phyloP scores from a whole-genome alignment of 768 basidiomycete species.

The Hypholoma fasciculare region DNA sequence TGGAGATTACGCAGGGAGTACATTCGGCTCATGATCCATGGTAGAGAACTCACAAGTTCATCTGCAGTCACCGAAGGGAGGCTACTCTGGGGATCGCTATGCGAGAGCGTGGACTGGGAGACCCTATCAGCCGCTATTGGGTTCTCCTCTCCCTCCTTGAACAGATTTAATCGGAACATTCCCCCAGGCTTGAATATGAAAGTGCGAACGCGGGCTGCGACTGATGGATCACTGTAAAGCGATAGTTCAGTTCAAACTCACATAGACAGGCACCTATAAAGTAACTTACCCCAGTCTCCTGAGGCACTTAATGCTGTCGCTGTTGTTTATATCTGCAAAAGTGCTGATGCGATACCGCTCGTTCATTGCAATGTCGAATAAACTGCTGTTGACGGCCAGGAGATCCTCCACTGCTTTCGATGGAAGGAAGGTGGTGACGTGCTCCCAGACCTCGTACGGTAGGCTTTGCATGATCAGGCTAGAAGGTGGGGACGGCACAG shows the following conservation, averaged over 20 bases:
- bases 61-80: no score
- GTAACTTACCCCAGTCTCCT: no score
- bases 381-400: constrained; percentile 1
- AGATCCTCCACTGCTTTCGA: not conserved
- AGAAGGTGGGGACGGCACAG: no score
- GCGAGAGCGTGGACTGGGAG: no score
- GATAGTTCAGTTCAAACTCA: not conserved
- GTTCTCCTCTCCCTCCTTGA: no score
- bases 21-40: no score
- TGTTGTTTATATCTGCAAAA: not conserved
- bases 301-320: no score
- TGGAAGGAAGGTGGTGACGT: constrained; percentile 8
- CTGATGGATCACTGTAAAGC: not conserved
- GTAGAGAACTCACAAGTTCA: no score
- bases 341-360: not conserved
- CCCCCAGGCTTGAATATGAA: not conserved
- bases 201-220: not conserved
- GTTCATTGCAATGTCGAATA: constrained; percentile 1
- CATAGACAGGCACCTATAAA: no score
- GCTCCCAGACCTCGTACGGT: constrained; percentile 16
- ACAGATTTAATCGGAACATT: not conserved
- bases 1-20: no score
- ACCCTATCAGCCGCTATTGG: no score
- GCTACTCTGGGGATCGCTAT: no score
- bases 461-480: not conserved